Evolutionary conservation across 257 asterid species (phyloP).

Genomic region (Thymus quinquecostatus): DNA sequence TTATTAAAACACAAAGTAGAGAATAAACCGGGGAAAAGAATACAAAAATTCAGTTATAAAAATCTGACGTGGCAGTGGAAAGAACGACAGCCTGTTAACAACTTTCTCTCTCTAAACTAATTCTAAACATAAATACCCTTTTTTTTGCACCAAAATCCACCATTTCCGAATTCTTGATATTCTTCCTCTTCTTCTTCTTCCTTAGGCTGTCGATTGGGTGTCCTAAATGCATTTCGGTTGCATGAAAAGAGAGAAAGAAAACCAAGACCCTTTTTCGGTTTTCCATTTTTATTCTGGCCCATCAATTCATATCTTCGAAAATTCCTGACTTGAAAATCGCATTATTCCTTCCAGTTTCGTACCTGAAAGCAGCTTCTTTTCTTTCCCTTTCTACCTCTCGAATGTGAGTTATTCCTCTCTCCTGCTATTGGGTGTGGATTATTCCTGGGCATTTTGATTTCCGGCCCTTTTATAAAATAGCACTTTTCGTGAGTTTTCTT

Average conservation of each 20-base stretch:
- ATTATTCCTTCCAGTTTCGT: conserved; percentile 28
- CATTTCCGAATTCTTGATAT: conserved; percentile 12
- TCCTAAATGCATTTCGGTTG: conserved; percentile 15
- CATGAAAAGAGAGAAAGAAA: not conserved
- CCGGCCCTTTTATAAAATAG: conserved; percentile 33
- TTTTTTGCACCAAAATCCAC: conserved; percentile 19
- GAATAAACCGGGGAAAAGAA: conserved; percentile 1
- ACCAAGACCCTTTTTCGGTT: conserved; percentile 13
- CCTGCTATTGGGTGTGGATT: not conserved
- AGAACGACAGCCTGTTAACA: conserved; percentile 31
- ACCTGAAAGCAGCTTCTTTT: conserved; percentile 44
- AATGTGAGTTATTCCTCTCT: conserved; percentile 36
- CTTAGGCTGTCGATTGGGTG: conserved; percentile 32
- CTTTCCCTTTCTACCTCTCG: conserved; percentile 40
- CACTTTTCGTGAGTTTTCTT: conserved; percentile 29
- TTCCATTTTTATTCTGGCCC: not conserved
- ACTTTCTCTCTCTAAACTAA: conserved; percentile 26
- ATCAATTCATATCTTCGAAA: not conserved
- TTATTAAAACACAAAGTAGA: not conserved
- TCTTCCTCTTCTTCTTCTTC: conserved; percentile 5
- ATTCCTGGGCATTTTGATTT: conserved; percentile 22
- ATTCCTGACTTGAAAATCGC: conserved; percentile 32
- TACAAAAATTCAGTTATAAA: conserved; percentile 27
- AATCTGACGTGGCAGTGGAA: conserved; percentile 41
- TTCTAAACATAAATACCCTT: conserved; percentile 5